These are phyloP conservation scores for Apiospora sp. DNA, from an alignment of 2,329 filamentous ascomycete genomes.

Conservation along the genomic window DNA sequence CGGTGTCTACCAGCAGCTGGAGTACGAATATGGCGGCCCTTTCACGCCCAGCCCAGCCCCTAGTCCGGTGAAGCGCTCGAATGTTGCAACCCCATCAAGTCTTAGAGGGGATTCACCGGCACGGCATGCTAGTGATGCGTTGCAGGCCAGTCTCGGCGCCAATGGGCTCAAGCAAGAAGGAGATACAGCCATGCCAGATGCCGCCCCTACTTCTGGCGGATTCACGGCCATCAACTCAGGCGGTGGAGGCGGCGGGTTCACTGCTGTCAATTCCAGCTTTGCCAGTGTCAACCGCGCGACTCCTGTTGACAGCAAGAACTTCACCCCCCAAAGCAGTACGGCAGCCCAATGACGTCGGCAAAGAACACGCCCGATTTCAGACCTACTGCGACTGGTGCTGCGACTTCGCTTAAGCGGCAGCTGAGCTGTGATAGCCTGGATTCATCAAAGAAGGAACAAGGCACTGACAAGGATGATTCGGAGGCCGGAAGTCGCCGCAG, in stretches of 20 bases:
- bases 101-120: constrained; percentile 73
- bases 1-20: constrained; percentile 93
- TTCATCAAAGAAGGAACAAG: constrained; percentile 55
- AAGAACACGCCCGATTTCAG: constrained; percentile 72
- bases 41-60: constrained; percentile 78
- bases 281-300: constrained; percentile 69
- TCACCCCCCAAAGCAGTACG: constrained; percentile 68
- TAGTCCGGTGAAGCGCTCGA: constrained; percentile 74
- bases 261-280: constrained; percentile 75
- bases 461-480: constrained; percentile 62
- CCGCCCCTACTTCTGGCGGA: constrained; percentile 56
- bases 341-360: constrained; percentile 68
- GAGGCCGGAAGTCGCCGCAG: constrained; percentile 79
- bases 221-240: constrained; percentile 68
- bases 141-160: constrained; percentile 54
- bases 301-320: constrained; percentile 60
- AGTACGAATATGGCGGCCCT: constrained; percentile 91
- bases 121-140: constrained; percentile 59
- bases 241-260: constrained; percentile 58
- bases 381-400: constrained; percentile 60
- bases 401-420: constrained; percentile 78
- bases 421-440: constrained; percentile 67
- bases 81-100: constrained; percentile 65
- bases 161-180: constrained; percentile 53
- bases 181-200: constrained; percentile 58